Conservation (phyloP, 2,329 filamentous ascomycete species). For the Talaromyces funiculosus region DNA sequence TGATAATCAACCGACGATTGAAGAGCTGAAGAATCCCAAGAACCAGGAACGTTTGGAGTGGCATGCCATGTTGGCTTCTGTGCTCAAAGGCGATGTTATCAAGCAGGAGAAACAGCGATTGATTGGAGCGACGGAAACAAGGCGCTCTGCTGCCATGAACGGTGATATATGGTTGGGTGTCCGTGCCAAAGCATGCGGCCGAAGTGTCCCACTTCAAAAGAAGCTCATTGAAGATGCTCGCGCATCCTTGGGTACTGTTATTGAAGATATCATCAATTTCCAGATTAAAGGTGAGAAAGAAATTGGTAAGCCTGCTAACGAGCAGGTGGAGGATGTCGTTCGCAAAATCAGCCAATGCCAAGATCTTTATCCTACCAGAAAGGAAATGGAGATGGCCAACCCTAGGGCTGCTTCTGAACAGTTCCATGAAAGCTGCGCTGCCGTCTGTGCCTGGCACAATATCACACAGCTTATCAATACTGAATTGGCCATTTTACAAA, state of each 20-base stretch:
- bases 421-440: constrained; percentile 78
- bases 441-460: constrained; percentile 93
- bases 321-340: constrained; percentile 87
- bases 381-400: constrained; percentile 67
- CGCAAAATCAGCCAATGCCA: constrained; percentile 87
- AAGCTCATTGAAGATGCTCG: constrained; percentile 84
- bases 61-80: constrained; percentile 96
- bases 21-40: constrained; percentile 81
- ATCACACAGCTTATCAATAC: constrained; percentile 95
- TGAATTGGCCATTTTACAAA: constrained; percentile 82
- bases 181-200: constrained; percentile 74
- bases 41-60: constrained; percentile 91
- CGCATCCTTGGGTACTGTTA: constrained; percentile 61
- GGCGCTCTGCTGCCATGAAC: constrained; percentile 62
- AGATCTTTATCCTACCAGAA: constrained; percentile 73
- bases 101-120: constrained; percentile 96
- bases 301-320: constrained; percentile 76
- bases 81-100: constrained; percentile 92
- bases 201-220: constrained; percentile 76
- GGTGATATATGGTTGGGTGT: constrained; percentile 83
- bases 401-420: constrained; percentile 68
- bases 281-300: constrained; percentile 91
- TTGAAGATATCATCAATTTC: constrained; percentile 89
- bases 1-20: constrained; percentile 77
- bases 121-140: constrained; percentile 73